phyloP scores from a whole-genome alignment of 805 yeast genomes.

The Candida vaughaniae region DNA sequence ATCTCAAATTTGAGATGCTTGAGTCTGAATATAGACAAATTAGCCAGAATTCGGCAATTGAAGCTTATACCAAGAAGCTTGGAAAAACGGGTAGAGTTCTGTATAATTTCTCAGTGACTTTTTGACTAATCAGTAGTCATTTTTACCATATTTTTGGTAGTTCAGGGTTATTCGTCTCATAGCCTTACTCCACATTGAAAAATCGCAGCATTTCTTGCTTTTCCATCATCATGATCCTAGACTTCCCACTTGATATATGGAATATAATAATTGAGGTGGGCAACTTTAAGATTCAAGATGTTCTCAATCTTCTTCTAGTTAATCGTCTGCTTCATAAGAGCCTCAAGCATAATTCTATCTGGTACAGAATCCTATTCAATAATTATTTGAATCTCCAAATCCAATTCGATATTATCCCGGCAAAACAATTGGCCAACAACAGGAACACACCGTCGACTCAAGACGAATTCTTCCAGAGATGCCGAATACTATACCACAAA shows the following conservation, averaged over 20 bases:
- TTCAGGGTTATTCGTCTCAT: too few relatives aligned
- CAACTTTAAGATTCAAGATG: constrained; percentile 11
- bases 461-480: constrained; percentile 3
- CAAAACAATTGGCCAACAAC: neutral
- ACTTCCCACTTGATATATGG: constrained; percentile 20
- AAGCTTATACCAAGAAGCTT: too few relatives aligned
- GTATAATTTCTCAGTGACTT: neutral
- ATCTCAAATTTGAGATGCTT: neutral
- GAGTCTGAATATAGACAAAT: neutral
- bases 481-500: constrained; percentile 6
- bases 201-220: constrained; percentile 1
- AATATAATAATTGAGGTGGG: constrained; percentile 12
- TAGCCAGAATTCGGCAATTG: constrained; percentile 1
- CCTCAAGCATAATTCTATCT: constrained; percentile 14
- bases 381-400: constrained; percentile 7
- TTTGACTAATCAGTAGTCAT: too few relatives aligned
- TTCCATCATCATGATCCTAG: constrained; percentile 2
- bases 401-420: constrained; percentile 8
- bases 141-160: too few relatives aligned
- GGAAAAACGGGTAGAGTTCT: too few relatives aligned
- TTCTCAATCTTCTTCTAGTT: constrained; percentile 8
- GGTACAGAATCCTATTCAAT: constrained; percentile 12
- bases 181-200: too few relatives aligned
- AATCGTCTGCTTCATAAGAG: constrained; percentile 4
- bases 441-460: constrained; percentile 1